Base-by-base conservation (phyloP, 2,329 filamentous ascomycete species). In the Phaeosphaeria sp. region DNA sequence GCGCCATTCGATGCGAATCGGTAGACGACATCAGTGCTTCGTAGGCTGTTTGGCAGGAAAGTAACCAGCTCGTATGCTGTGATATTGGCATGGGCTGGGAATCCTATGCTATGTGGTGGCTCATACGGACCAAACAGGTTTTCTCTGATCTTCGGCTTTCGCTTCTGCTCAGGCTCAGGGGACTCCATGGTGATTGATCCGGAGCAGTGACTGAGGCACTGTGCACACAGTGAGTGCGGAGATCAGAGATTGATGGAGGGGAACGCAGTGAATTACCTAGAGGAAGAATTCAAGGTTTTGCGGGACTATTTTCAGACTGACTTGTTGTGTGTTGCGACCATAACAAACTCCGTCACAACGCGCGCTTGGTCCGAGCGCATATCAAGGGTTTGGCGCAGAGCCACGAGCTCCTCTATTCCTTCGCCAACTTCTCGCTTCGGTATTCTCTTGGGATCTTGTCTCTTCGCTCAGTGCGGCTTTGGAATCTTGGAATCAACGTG, bases 41-140 rank as follows among this genome's bases (percentile, higher is more conserved):
- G 62, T 52, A 72, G 46, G 47, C 52, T 62, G 18, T 69, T 58
- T 5, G 71, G 69, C 0, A 72, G 21, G 54, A 68, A 73, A 2
- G 63, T 55, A 2, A 69, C 55, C 15, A 72, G 57, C 54, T 72
- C 71, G 39, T 57, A 62, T 6, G 58, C 65, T 3, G 67, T 71
- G 10, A 72, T 39, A 15, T 69, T 65, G 6, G 66, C 64, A 18
- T 46, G 13, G 1, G 25, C 18, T 2, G 61, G 62, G 46, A 72
- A 72, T n/a, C 56, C 58, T 23, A 70, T 47, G 6, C 59, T 55
- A 6, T 46, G 43, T 3, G 60, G 22, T 2, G 60, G 63, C 22
- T 58, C 63, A 20, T 33, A 47, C 6, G 54, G 44, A n/a, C 54
- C 55, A 46, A 65, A 61, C 6, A 46, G 9, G 9, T 27, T 27